These are phyloP conservation scores for Pichia nakasei DNA, from an alignment of 805 yeast genomes.

Conservation along the genomic window DNA sequence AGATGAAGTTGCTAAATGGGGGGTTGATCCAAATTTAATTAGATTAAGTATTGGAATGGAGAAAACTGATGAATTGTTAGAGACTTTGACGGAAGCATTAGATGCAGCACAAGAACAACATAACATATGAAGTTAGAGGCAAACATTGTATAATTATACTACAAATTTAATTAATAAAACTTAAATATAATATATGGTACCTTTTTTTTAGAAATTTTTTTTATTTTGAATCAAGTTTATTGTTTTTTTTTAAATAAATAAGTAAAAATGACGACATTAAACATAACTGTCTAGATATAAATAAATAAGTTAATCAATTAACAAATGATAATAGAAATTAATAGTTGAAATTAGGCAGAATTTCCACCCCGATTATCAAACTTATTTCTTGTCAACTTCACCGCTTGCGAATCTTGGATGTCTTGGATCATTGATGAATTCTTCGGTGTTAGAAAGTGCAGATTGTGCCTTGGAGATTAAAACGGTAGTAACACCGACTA, in stretches of 20 bases:
- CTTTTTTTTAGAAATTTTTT: too few species aligned
- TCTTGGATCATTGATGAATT: constrained; percentile 91
- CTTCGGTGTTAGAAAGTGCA: constrained; percentile 63
- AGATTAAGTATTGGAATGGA: constrained; percentile 85
- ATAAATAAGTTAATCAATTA: neutral
- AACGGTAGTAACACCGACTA: constrained; percentile 53
- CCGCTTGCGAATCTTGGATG: constrained; percentile 70
- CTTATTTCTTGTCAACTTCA: constrained; percentile 26
- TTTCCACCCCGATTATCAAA: too few species aligned
- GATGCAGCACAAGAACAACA: constrained; percentile 34
- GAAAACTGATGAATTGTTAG: constrained; percentile 48
- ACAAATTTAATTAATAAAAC: too few species aligned
- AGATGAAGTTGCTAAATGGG: constrained; percentile 73
- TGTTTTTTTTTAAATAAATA: neutral
- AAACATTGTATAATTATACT: neutral
- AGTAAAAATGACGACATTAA: neutral
- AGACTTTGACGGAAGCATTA: constrained; percentile 44
- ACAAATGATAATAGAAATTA: neutral
- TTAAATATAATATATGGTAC: too few species aligned
- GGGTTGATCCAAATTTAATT: constrained; percentile 68
- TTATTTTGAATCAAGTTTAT: neutral
- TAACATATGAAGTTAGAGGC: constrained; percentile 14
- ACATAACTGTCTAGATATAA: neutral
- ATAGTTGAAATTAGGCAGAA: too few species aligned
- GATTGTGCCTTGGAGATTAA: constrained; percentile 60